phyloP scores from a whole-genome alignment of 2,329 filamentous ascomycete species.

The Aspergillus caelatus region DNA sequence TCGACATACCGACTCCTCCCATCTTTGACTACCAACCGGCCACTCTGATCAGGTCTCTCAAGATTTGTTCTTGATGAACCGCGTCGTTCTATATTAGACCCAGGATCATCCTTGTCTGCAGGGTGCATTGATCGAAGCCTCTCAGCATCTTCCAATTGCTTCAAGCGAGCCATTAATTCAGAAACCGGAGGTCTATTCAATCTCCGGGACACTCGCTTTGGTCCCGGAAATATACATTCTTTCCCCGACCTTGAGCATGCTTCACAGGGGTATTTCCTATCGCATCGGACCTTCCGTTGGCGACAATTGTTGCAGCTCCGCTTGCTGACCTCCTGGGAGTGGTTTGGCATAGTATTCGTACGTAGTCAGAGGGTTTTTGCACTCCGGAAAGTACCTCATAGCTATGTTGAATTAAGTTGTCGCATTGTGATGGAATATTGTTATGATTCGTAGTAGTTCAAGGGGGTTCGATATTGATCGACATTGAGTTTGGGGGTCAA shows the following conservation, averaged over 20 bases:
- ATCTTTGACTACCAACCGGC: conserved; percentile 8
- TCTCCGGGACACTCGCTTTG: conserved; percentile 22
- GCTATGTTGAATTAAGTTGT: background rate
- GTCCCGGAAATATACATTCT: conserved; percentile 21
- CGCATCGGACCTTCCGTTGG: conserved; percentile 36
- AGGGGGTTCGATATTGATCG: background rate
- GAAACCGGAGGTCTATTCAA: conserved; percentile 23
- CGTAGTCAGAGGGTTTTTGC: background rate
- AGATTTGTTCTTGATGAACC: background rate
- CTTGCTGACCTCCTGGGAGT: background rate
- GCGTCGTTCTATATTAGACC: background rate
- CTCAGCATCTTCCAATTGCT: conserved; percentile 17
- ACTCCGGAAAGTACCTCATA: background rate
- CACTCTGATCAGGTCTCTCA: background rate
- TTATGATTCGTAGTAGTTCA: background rate
- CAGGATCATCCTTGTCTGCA: background rate
- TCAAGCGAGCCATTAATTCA: conserved; percentile 20
- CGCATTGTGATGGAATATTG: background rate
- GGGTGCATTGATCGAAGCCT: background rate
- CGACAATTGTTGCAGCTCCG: conserved; percentile 35
- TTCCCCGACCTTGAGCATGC: conserved; percentile 17
- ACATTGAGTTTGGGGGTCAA: background rate
- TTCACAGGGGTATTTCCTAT: conserved; percentile 33
- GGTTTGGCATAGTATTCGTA: background rate
- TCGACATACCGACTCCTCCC: conserved; percentile 20